These are phyloP conservation scores for Yarrowia keelungensis DNA, from an alignment of 805 yeast species.

Conservation along the genomic window DNA sequence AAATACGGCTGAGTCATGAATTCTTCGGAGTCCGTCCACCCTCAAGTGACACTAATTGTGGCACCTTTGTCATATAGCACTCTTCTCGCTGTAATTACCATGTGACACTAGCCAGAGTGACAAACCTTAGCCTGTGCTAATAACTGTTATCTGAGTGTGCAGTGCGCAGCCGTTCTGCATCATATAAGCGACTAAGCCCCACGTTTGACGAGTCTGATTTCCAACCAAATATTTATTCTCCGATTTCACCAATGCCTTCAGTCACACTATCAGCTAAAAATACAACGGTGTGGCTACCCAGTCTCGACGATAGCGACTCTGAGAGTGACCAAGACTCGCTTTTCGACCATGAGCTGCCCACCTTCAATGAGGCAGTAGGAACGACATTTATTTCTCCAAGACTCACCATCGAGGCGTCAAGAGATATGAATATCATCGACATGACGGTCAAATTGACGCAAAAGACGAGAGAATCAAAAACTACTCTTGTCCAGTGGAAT, in stretches of 20 bases:
- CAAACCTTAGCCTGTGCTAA: background rate
- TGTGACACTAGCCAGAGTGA: conserved; percentile 4
- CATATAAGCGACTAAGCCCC: conserved; percentile 33
- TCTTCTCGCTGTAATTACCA: background rate
- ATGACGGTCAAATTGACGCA: conserved; percentile 14
- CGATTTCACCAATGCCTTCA: conserved; percentile 10
- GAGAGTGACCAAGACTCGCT: conserved; percentile 24
- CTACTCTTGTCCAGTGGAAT: conserved; percentile 12
- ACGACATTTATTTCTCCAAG: conserved; percentile 15
- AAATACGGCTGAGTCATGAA: too few relatives aligned
- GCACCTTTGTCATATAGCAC: background rate
- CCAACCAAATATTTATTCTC: background rate
- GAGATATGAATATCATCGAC: conserved; percentile 2
- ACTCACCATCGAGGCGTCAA: conserved; percentile 7
- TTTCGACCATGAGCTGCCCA: conserved; percentile 25
- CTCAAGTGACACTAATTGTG: background rate
- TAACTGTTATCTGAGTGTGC: conserved; percentile 4
- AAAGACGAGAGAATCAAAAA: background rate
- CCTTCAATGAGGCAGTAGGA: conserved; percentile 4
- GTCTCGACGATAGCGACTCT: background rate
- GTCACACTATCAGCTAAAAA: conserved; percentile 13
- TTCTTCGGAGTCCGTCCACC: background rate
- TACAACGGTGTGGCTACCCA: background rate
- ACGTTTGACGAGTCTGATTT: background rate
- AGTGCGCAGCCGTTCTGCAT: conserved; percentile 28